These are phyloP conservation scores for Hondaea fermentalgiana DNA, from an alignment of 108 stramenopile genomes.

Conservation along the genomic window DNA sequence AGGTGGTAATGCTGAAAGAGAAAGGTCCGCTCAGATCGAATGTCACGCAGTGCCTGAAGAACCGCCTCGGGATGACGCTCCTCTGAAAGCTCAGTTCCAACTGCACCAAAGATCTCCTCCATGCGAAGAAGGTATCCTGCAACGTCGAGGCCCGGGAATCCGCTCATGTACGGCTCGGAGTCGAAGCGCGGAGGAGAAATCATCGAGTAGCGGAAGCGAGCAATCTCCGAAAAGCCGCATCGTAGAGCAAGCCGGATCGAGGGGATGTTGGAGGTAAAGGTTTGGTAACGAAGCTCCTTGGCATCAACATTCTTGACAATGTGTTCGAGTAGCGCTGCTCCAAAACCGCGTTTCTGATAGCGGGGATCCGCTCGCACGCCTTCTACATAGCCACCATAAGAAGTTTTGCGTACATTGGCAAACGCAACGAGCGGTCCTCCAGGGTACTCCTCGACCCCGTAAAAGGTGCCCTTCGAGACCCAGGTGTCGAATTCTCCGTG, in stretches of 20 bases:
- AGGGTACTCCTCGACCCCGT: background rate
- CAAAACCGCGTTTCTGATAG: background rate
- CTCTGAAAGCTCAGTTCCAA: background rate
- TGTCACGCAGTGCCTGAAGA: background rate
- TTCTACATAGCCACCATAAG: background rate
- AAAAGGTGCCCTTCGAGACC: background rate
- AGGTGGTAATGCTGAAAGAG: background rate
- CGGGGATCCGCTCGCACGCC: background rate
- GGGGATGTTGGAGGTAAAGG: background rate
- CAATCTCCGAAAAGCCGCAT: background rate
- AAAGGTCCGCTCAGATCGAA: background rate
- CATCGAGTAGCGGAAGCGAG: background rate
- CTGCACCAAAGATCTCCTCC: background rate
- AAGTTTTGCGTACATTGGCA: background rate
- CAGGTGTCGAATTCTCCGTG: background rate
- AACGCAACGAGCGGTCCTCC: background rate
- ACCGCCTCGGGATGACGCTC: background rate
- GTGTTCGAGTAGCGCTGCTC: background rate
- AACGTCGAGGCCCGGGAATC: background rate
- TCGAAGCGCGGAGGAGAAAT: background rate
- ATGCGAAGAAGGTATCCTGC: background rate
- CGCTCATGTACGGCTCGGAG: background rate
- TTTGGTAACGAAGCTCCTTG: background rate
- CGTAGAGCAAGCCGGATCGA: background rate
- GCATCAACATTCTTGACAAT: background rate